Evolutionary conservation across 352 stramenopile species (phyloP), one percentile per base, ranked within the genome.

Genomic region (Discostella stelligera): DNA sequence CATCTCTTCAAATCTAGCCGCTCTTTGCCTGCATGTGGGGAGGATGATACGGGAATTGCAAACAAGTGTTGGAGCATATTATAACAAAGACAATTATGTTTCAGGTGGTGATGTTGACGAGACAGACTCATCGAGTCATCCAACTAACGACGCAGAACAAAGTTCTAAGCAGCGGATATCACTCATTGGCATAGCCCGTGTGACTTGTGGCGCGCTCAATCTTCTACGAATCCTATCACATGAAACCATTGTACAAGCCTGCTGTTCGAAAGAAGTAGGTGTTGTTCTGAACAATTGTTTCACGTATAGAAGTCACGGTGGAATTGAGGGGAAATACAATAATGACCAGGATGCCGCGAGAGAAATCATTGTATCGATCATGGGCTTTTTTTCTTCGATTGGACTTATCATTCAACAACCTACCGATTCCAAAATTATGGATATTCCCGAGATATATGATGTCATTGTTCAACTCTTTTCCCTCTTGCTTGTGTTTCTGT

Each of bases 381-480:
- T 81, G 73, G n/a, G 53, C 9, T 83, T 86, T 49, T 55, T 86
- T 56, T 77, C 79, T 13, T 58, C 65, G n/a, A 55, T 83, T 13
- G 74, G 73, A 30, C 16, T 21, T n/a, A 65, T 52, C 10, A 53
- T 66, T 46, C 56, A 56, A n/a, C 39, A 71, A 62, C 21, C 8
- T 21, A 67, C 14, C 16, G 39, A 70, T 18, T 48, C 58, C 48
- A 58, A 78, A 21, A 48, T 76, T 41, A 18, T 80, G 16, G 30
- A 20, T 6, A 89, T 85, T 23, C 84, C 85, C 20, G 88, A 91
- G 75, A 64, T 91, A 25, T 92, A 93, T 48, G 88, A 93, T 75
- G 62, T 82, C 13, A 71, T 77, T 16, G 71, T 87, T 3, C 79
- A 90, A 55, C 54, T 74, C 25, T 68, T 89, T 23, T 77, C 88